Conservation (phyloP, 208 protist species). For the Angomonas ambiguus region DNA sequence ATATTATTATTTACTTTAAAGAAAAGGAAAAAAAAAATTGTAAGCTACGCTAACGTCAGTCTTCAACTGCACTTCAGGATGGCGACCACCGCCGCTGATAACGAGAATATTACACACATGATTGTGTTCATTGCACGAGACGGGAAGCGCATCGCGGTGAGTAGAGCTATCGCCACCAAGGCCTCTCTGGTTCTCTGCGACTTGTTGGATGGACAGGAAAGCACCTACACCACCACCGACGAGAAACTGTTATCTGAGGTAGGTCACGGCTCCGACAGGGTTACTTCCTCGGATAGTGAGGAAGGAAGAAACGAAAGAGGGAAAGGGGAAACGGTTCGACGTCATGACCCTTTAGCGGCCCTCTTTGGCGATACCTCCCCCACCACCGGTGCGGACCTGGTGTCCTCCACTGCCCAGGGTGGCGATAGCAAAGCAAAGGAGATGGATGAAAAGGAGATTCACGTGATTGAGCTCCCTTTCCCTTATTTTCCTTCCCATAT, state of each 20-base stretch:
- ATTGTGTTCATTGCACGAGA: conserved; percentile 67
- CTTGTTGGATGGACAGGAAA: conserved; percentile 49
- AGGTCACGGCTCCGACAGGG: not conserved
- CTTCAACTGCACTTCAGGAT: too few relatives aligned
- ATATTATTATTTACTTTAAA: too few relatives aligned
- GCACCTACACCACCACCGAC: not conserved
- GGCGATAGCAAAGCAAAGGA: not conserved
- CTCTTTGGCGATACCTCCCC: too few relatives aligned
- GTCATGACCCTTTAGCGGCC: too few relatives aligned
- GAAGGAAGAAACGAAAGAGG: too few relatives aligned
- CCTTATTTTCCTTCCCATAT: conserved; percentile 64
- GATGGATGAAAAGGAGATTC: not conserved
- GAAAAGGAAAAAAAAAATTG: conserved; percentile 8
- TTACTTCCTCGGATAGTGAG: too few relatives aligned
- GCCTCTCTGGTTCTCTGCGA: conserved; percentile 74
- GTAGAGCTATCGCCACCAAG: conserved; percentile 63
- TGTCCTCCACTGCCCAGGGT: too few relatives aligned
- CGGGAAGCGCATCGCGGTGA: conserved; percentile 48
- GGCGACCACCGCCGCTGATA: too few relatives aligned
- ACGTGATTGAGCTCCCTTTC: conserved; percentile 57
- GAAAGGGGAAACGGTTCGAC: too few relatives aligned
- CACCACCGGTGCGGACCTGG: too few relatives aligned
- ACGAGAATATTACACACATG: conserved; percentile 21
- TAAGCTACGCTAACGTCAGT: not conserved
- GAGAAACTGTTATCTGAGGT: not conserved